Evolutionary conservation across 2,329 filamentous ascomycete species (phyloP).

Genomic region (Raffaelea arxii): DNA sequence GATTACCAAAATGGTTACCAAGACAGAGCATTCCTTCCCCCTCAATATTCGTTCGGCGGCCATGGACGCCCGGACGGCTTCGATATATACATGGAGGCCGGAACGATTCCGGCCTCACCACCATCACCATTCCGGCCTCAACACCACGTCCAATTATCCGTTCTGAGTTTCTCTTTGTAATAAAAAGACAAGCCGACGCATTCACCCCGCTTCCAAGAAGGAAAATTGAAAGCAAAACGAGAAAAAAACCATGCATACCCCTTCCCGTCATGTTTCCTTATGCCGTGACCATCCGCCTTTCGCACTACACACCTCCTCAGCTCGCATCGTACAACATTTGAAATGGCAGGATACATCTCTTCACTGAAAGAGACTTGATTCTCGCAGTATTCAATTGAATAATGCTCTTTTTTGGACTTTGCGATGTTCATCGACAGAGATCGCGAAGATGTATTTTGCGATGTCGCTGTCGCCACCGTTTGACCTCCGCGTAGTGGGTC

Average conservation of each 20-base stretch:
- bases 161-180: constrained; percentile 10
- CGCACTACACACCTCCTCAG: no score
- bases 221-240: not conserved
- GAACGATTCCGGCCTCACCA: constrained; percentile 35
- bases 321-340: no score
- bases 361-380: no score
- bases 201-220: not conserved
- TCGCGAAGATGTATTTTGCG: no score
- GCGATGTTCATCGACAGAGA: no score
- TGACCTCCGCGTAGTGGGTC: no score
- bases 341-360: no score
- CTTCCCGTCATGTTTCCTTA: not conserved
- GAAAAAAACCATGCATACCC: not conserved
- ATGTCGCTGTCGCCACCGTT: no score
- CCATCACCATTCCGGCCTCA: constrained; percentile 11
- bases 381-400: no score
- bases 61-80: constrained; percentile 16
- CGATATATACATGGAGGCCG: constrained; percentile 40
- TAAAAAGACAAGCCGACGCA: constrained; percentile 3
- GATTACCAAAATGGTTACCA: not conserved
- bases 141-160: not conserved
- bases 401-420: no score
- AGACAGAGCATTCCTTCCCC: not conserved
- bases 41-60: not conserved
- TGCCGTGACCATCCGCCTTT: no score